These are phyloP conservation scores for Naganishia kalamii DNA, from an alignment of 768 basidiomycete species.

Conservation along the genomic window DNA sequence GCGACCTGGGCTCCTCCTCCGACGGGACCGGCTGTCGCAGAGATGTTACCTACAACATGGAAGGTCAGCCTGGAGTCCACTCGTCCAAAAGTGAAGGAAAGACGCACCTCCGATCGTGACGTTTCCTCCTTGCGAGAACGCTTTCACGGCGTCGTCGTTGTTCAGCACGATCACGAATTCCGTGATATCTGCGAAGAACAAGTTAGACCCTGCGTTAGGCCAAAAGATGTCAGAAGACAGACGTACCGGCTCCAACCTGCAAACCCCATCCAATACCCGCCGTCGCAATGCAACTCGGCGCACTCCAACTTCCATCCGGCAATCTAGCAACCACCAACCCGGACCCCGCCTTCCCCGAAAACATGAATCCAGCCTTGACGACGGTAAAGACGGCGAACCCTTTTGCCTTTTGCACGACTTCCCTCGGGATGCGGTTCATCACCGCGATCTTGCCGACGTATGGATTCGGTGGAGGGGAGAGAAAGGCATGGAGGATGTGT, in stretches of 20 bases:
- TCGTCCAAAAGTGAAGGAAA: neutral
- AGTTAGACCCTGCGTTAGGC: neutral
- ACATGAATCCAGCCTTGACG: conserved; percentile 76
- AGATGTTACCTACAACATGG: conserved; percentile 34
- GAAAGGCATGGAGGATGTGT: conserved; percentile 79
- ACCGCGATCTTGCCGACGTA: conserved; percentile 74
- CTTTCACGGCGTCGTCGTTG: conserved; percentile 87
- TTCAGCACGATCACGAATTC: conserved; percentile 97
- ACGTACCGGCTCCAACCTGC: conserved; percentile 86
- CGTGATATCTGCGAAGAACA: conserved; percentile 33
- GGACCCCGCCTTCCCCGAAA: conserved; percentile 89
- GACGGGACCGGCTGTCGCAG: conserved; percentile 80
- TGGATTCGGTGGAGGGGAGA: conserved; percentile 40
- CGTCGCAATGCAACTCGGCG: conserved; percentile 93
- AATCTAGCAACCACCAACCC: conserved; percentile 86
- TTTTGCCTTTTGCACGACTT: conserved; percentile 78
- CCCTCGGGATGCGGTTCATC: conserved; percentile 80
- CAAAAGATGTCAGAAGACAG: neutral
- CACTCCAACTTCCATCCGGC: conserved; percentile 93
- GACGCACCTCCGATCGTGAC: conserved; percentile 80
- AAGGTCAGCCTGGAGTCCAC: neutral
- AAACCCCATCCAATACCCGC: conserved; percentile 57
- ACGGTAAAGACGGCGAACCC: conserved; percentile 93
- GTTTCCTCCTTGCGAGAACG: conserved; percentile 92
- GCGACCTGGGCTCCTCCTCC: conserved; percentile 89